Conservation (phyloP, 2,329 filamentous ascomycete genomes). For the Diplocarpon rosae region DNA sequence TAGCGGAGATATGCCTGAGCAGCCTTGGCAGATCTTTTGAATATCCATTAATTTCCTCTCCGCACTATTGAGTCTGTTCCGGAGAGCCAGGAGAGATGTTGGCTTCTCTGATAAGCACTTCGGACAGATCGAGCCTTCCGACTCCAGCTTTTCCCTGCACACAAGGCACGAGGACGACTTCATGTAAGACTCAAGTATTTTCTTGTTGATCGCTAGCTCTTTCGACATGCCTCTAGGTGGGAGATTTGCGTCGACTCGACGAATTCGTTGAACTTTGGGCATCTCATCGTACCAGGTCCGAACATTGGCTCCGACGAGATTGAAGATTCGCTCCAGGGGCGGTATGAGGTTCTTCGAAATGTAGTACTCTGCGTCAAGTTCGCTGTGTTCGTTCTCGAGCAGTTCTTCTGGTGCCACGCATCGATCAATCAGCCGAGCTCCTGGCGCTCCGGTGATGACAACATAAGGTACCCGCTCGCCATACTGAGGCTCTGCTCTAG, state of each 20-base stretch:
- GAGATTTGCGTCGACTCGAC: slow-evolving; percentile 32
- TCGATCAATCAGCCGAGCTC: slow-evolving; percentile 74
- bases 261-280: slow-evolving; percentile 76
- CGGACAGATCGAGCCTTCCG: slow-evolving; percentile 42
- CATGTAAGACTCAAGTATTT: slow-evolving; percentile 92
- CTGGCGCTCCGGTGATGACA: slow-evolving; percentile 78
- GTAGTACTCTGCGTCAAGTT: slow-evolving; percentile 92
- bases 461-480: slow-evolving; percentile 94
- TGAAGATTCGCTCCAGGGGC: slow-evolving; percentile 91
- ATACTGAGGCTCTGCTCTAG: slow-evolving; percentile 81
- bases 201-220: slow-evolving; percentile 34
- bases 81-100: slow-evolving; percentile 52
- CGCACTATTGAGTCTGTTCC: slow-evolving; percentile 46
- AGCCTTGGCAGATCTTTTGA: slow-evolving; percentile 65
- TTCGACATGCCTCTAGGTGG: slow-evolving; percentile 26
- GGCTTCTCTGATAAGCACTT: slow-evolving; percentile 44
- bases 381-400: slow-evolving; percentile 62
- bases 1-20: slow-evolving; percentile 58
- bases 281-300: slow-evolving; percentile 91
- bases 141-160: slow-evolving; percentile 43
- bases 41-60: slow-evolving; percentile 57
- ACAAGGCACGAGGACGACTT: slow-evolving; percentile 67
- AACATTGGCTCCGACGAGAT: slow-evolving; percentile 86
- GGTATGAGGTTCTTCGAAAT: slow-evolving; percentile 93
- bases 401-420: slow-evolving; percentile 82